These are phyloP conservation scores for Podospora pseudocomata DNA, from an alignment of 495 filamentous ascomycete genomes.

Conservation along the genomic window DNA sequence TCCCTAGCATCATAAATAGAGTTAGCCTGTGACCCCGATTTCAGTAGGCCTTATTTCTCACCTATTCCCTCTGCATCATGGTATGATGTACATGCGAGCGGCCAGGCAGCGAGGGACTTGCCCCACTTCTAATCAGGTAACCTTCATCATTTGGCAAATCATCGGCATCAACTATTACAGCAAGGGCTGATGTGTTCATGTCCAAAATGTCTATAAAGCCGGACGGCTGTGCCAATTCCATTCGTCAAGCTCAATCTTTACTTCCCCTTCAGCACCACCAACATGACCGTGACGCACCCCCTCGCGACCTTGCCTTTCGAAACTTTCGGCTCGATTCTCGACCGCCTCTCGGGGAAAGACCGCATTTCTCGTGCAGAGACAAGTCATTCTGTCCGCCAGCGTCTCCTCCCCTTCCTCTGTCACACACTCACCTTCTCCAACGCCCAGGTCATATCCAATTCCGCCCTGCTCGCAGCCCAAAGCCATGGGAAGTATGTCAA, in stretches of 20 bases:
- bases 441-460: neutral
- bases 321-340: neutral
- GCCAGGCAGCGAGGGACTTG: neutral
- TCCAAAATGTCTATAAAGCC: neutral
- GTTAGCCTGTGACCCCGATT: neutral
- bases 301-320: neutral
- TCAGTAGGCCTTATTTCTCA: no score
- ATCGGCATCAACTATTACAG: neutral
- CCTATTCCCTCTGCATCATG: no score
- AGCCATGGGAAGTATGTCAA: neutral
- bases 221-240: neutral
- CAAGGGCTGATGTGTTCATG: neutral
- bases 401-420: neutral
- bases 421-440: slow-evolving; percentile 8
- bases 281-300: neutral
- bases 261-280: neutral
- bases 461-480: neutral
- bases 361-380: neutral
- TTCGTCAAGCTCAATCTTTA: neutral
- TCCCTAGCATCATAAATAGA: neutral
- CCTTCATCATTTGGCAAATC: neutral
- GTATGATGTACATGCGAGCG: neutral
- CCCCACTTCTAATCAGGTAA: neutral
- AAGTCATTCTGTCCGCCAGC: neutral
- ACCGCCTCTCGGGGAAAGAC: neutral